A percentile compares a stretch with the other conserved stretches of the same genome.
Evolutionary conservation across 2,329 filamentous ascomycete species (phyloP).

Genomic region (Ophiostoma populinum): DNA sequence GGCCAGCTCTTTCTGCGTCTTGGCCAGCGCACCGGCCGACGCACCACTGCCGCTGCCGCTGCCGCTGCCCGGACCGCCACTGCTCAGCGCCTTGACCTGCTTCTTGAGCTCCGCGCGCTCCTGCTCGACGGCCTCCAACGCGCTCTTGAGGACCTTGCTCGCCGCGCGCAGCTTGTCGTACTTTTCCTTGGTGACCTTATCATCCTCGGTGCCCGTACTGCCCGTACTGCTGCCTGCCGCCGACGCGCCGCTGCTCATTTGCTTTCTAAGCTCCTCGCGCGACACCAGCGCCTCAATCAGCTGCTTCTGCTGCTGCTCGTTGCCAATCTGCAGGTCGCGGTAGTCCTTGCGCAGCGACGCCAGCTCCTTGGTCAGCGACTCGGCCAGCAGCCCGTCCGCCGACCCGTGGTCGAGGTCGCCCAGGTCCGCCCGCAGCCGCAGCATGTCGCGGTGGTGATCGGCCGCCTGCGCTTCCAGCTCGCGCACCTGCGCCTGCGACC

Average conservation of each 20-base stretch:
- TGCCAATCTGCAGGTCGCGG: constrained; percentile 30
- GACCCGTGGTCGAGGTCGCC: constrained; percentile 35
- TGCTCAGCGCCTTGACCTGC: constrained; percentile 34
- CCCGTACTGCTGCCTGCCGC: neutral
- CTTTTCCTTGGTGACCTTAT: constrained; percentile 30
- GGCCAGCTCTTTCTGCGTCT: constrained; percentile 20
- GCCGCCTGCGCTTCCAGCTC: constrained; percentile 30
- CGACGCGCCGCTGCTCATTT: constrained; percentile 21
- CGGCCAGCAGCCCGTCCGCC: constrained; percentile 39
- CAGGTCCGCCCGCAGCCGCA: constrained; percentile 34
- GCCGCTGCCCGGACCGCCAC: constrained; percentile 32
- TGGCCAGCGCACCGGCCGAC: constrained; percentile 3
- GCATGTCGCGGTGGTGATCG: constrained; percentile 37
- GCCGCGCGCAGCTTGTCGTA: constrained; percentile 38
- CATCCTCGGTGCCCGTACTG: constrained; percentile 16
- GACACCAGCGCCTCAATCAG: constrained; percentile 41
- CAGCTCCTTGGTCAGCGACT: constrained; percentile 40
- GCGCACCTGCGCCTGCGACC: constrained; percentile 24
- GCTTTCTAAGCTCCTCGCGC: constrained; percentile 41
- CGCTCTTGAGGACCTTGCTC: constrained; percentile 40
- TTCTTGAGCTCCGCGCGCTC: constrained; percentile 38
- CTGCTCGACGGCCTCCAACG: constrained; percentile 40
- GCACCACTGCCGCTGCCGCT: constrained; percentile 21
- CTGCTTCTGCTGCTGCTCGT: constrained; percentile 40
- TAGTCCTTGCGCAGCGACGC: constrained; percentile 35